phyloP scores from a whole-genome alignment of 306 rosid species.

The Dryas drummondii region DNA sequence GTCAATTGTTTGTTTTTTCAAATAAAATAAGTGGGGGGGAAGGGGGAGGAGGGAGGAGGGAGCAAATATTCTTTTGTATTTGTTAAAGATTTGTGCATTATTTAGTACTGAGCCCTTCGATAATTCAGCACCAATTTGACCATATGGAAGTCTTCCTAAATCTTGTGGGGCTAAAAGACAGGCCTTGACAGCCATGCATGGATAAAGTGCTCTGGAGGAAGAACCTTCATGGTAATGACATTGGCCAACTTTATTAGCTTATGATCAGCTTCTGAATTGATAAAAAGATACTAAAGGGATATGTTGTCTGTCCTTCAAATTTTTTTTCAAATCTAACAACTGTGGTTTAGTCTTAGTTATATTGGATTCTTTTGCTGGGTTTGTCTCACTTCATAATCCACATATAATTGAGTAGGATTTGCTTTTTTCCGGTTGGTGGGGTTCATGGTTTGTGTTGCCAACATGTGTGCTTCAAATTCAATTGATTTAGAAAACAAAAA shows the following conservation, averaged over 20 bases:
- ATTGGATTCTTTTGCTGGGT: constrained; percentile 31
- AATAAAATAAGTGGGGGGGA: not conserved
- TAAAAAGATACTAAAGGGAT: constrained; percentile 22
- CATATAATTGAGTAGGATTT: constrained; percentile 15
- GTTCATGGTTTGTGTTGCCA: constrained; percentile 31
- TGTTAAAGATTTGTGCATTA: constrained; percentile 5
- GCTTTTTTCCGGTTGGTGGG: constrained; percentile 36
- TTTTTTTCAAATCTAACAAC: constrained; percentile 25
- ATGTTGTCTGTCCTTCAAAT: constrained; percentile 22
- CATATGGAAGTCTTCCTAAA: constrained; percentile 17
- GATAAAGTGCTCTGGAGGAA: constrained; percentile 16
- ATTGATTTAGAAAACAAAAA: not conserved
- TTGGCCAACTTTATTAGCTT: constrained; percentile 4
- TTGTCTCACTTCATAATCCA: constrained; percentile 26
- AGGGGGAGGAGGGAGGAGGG: not conserved
- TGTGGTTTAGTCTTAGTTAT: constrained; percentile 8
- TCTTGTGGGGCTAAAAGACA: constrained; percentile 6
- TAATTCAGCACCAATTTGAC: constrained; percentile 22
- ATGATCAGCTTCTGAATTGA: constrained; percentile 14
- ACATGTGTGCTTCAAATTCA: constrained; percentile 16
- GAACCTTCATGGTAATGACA: constrained; percentile 32
- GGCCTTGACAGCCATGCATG: constrained; percentile 21
- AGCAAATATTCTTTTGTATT: constrained; percentile 6
- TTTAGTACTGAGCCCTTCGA: constrained; percentile 1
- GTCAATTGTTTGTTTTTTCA: not conserved